Percentiles rank a stretch among this genome's conserved stretches.
Conservation (phyloP, 2,329 filamentous ascomycete species). For the Alternaria alternata region DNA sequence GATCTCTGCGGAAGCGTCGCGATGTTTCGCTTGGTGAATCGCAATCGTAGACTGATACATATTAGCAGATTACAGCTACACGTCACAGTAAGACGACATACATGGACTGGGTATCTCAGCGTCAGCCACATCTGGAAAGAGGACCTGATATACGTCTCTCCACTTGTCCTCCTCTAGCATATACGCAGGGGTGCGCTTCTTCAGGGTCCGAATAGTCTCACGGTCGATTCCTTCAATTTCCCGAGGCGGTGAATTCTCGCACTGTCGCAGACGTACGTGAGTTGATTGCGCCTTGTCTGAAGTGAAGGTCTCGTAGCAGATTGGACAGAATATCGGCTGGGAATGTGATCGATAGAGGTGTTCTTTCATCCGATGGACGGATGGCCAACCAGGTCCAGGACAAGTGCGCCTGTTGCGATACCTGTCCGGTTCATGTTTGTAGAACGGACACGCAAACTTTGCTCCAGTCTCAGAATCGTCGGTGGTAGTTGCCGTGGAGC, state of each 20-base stretch:
- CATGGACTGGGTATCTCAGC: constrained; percentile 48
- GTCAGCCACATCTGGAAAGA: constrained; percentile 46
- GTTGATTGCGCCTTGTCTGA: constrained; percentile 40
- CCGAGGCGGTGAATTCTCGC: constrained; percentile 32
- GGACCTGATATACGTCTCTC: constrained; percentile 48
- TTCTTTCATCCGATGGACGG: constrained; percentile 54
- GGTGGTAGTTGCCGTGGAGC: constrained; percentile 32
- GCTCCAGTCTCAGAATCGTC: constrained; percentile 37
- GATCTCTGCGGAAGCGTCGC: constrained; percentile 44
- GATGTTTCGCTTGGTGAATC: constrained; percentile 36
- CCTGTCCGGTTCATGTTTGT: constrained; percentile 50
- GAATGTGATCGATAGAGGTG: constrained; percentile 53
- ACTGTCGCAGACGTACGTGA: constrained; percentile 41
- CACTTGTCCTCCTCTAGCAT: constrained; percentile 51
- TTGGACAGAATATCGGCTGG: constrained; percentile 49
- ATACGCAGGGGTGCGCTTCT: constrained; percentile 44
- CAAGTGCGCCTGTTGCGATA: constrained; percentile 50
- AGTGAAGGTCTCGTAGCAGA: constrained; percentile 51
- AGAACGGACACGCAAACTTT: constrained; percentile 53
- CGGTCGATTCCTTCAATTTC: constrained; percentile 51
- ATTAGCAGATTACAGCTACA: constrained; percentile 2
- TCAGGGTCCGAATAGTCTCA: constrained; percentile 47
- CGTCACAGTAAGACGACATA: constrained; percentile 23
- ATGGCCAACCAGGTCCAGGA: constrained; percentile 51
- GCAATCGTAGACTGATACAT: constrained; percentile 45